Percentiles rank a stretch among this genome's conserved stretches.
phyloP scores from a whole-genome alignment of 129 eudicot species.

The Silybum marianum region DNA sequence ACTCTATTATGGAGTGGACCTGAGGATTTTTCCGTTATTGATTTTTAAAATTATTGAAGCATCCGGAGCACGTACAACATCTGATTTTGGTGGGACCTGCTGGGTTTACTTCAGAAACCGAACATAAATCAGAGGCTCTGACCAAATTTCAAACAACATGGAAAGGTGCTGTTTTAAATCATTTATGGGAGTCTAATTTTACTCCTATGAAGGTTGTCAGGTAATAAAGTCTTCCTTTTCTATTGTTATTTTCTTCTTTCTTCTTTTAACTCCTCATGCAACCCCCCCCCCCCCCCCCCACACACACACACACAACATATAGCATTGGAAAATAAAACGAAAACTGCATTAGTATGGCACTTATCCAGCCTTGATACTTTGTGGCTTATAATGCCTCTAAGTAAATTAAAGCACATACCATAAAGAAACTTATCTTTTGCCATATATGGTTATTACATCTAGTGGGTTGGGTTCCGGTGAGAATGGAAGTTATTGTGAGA shows the following conservation, averaged over 20 bases:
- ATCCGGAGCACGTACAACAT: slow-evolving; percentile 93
- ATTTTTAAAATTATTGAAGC: slow-evolving; percentile 49
- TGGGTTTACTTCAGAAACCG: slow-evolving; percentile 78
- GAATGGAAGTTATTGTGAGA: too few relatives aligned
- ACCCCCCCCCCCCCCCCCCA: too few relatives aligned
- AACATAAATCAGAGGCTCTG: slow-evolving; percentile 67
- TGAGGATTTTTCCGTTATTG: neutral
- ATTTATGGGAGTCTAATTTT: slow-evolving; percentile 95
- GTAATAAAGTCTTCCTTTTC: slow-evolving; percentile 30
- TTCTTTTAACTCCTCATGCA: too few relatives aligned
- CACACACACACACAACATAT: too few relatives aligned
- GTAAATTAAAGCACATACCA: too few relatives aligned
- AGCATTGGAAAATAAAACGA: too few relatives aligned
- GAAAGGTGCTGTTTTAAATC: slow-evolving; percentile 89
- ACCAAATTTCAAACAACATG: slow-evolving; percentile 76
- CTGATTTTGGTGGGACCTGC: slow-evolving; percentile 92
- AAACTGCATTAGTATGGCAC: too few relatives aligned
- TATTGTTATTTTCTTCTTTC: neutral
- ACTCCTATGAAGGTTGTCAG: slow-evolving; percentile 88
- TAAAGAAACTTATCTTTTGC: too few relatives aligned
- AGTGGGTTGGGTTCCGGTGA: too few relatives aligned
- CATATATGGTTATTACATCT: too few relatives aligned
- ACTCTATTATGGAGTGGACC: neutral
- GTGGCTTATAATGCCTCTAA: too few relatives aligned
- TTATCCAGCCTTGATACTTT: too few relatives aligned